A percentile compares a stretch with the other conserved stretches of the same genome.
These are phyloP conservation scores for Lipomyces yarrowii DNA, from an alignment of 1,139 yeast genomes.

Conservation along the genomic window DNA sequence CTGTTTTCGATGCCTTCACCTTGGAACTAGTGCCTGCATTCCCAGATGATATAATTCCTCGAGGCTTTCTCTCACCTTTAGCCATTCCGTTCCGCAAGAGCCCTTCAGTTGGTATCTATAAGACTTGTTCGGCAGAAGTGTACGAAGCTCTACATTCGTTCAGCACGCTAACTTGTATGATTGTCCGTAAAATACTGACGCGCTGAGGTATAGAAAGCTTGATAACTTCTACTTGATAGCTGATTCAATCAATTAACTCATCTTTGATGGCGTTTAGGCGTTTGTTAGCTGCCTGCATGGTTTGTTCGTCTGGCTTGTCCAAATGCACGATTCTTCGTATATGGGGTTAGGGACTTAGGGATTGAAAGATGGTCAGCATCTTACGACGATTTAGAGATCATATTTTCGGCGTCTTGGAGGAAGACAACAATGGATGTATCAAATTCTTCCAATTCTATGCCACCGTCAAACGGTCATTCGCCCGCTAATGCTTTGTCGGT, in stretches of 20 bases:
- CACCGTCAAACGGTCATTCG: not conserved
- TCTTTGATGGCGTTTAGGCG: not conserved
- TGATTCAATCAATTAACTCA: not conserved
- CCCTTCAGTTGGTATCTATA: not conserved
- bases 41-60: slow-evolving; percentile 22
- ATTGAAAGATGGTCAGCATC: no score
- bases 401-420: not conserved
- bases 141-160: not conserved
- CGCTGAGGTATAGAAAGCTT: not conserved
- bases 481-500: slow-evolving; percentile 20
- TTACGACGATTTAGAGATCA: not conserved
- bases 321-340: no score
- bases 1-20: not conserved
- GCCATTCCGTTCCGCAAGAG: slow-evolving; percentile 12
- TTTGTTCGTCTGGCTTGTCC: no score
- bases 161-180: no score
- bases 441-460: slow-evolving; percentile 3
- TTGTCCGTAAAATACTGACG: not conserved
- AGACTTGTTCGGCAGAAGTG: not conserved
- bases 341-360: not conserved
- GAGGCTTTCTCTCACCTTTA: slow-evolving; percentile 23
- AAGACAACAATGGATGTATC: slow-evolving; percentile 6
- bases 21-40: slow-evolving; percentile 20
- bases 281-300: not conserved
- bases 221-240: not conserved